Evolutionary conservation across 2,329 filamentous ascomycete species (phyloP), one percentile per base, ranked within the genome.

Genomic region (Colletotrichum sp.): DNA sequence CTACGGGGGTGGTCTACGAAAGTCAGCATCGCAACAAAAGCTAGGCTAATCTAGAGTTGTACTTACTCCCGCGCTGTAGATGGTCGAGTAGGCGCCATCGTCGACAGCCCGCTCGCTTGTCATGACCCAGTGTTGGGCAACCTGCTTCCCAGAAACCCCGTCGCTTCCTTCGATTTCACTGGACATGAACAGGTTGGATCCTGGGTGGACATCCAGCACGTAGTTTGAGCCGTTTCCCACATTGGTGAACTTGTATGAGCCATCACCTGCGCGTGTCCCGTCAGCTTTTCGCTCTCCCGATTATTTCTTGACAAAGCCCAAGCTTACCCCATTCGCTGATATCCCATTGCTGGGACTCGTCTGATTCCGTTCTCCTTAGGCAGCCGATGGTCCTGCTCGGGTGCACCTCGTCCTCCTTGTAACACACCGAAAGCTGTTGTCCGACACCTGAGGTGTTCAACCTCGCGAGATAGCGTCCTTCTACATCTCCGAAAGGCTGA

Each of bases 61-160:
- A 66, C 78, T 70, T 71, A 81, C 81, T 33, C 78, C 62, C 6
- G 71, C 78, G 9, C 77, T 78, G 24, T 81, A 83, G 11, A 78
- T 76, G 0, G 82, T 84, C 1, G 81, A 83, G 57, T 80, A 84
- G 4, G 79, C 80, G 1, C 78, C 78, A 16, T 83, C 80, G 34
- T 84, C 69, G 0, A 84, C 79, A 1, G 77, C 38, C 2, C 75
- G 76, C 1, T 77, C 78, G 18, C 81, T 83, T 5, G 78, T 80
- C 77, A 83, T 78, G 55, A 83, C 73, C 82, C 82, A 84, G 12
- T 80, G 81, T 47, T 83, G 82, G 1, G 81, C 81, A 2, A 76
- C 76, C 64, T 83, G 80, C 3, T 76, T 75, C 1, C 76, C 76
- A 2, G 76, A 66, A 1, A 75, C 76, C 33, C 65, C 73, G 1